These are phyloP conservation scores for Yarrowia deformans DNA, from an alignment of 805 yeast genomes.

Conservation along the genomic window DNA sequence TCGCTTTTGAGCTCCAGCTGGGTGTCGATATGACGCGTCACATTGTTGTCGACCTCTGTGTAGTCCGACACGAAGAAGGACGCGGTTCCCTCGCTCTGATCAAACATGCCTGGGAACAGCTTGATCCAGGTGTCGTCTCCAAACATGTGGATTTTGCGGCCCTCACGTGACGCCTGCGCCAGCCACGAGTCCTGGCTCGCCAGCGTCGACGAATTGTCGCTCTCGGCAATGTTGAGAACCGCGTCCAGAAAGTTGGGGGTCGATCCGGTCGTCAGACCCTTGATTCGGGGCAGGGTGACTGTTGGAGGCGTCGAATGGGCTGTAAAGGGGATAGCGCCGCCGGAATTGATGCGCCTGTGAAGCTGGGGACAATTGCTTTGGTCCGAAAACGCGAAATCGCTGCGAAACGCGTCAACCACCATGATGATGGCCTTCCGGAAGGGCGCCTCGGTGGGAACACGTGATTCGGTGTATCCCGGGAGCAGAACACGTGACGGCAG, in stretches of 20 bases:
- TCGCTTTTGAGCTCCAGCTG: conserved; percentile 45
- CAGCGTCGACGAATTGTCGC: conserved; percentile 73
- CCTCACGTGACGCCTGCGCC: conserved; percentile 60
- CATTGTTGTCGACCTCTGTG: conserved; percentile 91
- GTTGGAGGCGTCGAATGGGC: conserved; percentile 96
- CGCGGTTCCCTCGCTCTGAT: conserved; percentile 80
- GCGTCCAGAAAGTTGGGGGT: conserved; percentile 95
- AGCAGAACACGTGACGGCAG: conserved; percentile 87
- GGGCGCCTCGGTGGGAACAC: conserved; percentile 42
- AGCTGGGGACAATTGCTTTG: conserved; percentile 70
- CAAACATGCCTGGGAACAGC: conserved; percentile 76
- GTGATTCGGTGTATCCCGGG: conserved; percentile 59
- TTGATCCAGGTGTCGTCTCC: conserved; percentile 99
- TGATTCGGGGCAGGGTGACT: conserved; percentile 90
- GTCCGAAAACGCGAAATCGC: conserved; percentile 76
- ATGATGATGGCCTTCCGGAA: conserved; percentile 77
- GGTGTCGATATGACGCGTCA: conserved; percentile 78
- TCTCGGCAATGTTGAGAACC: conserved; percentile 90
- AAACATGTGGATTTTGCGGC: conserved; percentile 72
- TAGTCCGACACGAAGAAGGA: conserved; percentile 96
- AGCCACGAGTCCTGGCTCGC: conserved; percentile 88
- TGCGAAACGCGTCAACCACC: conserved; percentile 91
- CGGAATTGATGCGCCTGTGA: conserved; percentile 67
- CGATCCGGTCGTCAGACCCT: conserved; percentile 93
- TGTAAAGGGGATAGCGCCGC: conserved; percentile 85